Conservation (phyloP, 2,329 filamentous ascomycete genomes). For the Neurospora sp. region DNA sequence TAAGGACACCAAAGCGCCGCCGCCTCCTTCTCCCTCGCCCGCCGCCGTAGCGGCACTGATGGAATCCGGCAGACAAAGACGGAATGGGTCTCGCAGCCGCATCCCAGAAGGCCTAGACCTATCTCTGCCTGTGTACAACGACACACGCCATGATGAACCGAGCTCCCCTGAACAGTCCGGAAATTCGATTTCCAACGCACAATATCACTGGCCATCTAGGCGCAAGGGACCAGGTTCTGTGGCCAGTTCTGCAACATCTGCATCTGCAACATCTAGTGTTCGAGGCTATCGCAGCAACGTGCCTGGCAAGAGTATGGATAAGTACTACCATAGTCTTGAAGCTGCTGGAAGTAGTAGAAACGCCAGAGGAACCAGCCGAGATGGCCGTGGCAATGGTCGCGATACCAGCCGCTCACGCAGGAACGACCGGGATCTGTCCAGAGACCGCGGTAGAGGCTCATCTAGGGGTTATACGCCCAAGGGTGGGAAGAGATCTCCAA, state of each 20-base stretch:
- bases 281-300: constrained; percentile 40
- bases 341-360: constrained; percentile 54
- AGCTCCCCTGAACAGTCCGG: constrained; percentile 46
- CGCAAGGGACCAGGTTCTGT: constrained; percentile 47
- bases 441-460: constrained; percentile 59
- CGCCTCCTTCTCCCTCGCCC: constrained; percentile 55
- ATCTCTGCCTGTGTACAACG: constrained; percentile 50
- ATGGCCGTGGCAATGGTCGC: constrained; percentile 34
- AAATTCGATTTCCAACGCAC: constrained; percentile 36
- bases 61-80: constrained; percentile 43
- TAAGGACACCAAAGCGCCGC: constrained; percentile 29
- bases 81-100: constrained; percentile 65
- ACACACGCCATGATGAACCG: constrained; percentile 40
- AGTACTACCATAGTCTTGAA: constrained; percentile 81
- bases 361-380: constrained; percentile 45
- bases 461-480: constrained; percentile 56
- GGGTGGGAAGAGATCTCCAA: constrained; percentile 76
- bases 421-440: constrained; percentile 49
- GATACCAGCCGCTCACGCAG: constrained; percentile 41
- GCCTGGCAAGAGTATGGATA: constrained; percentile 59
- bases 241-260: constrained; percentile 47
- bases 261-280: constrained; percentile 42
- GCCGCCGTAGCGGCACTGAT: constrained; percentile 54
- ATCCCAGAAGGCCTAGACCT: constrained; percentile 64
- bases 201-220: constrained; percentile 46